These are phyloP conservation scores for Aquilaria sinensis DNA, from an alignment of 345 rosid species.

Conservation along the genomic window DNA sequence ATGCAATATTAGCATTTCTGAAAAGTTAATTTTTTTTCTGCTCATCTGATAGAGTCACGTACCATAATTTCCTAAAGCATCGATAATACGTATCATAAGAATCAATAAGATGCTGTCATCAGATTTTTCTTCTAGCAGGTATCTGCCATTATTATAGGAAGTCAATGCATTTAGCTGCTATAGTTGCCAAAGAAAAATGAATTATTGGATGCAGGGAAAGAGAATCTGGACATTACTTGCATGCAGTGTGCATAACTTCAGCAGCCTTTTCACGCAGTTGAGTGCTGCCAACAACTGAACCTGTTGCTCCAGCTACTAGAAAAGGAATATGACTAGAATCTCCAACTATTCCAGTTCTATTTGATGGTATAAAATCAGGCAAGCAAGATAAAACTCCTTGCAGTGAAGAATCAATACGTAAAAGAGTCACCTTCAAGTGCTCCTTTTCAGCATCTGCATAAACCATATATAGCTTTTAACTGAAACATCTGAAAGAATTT, in stretches of 20 bases:
- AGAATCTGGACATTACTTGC: constrained; percentile 66
- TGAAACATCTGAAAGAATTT: background rate
- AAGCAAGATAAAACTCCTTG: constrained; percentile 98
- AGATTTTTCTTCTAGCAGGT: constrained; percentile 81
- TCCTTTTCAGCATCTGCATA: constrained; percentile 91
- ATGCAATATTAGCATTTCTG: background rate
- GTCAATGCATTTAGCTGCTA: constrained; percentile 16
- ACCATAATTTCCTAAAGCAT: constrained; percentile 95
- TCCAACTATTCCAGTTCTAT: constrained; percentile 49
- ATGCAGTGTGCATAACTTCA: constrained; percentile 61
- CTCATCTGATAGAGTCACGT: constrained; percentile 25
- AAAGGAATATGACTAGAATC: constrained; percentile 49
- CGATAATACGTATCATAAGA: constrained; percentile 83
- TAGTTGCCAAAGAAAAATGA: constrained; percentile 4
- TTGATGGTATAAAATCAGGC: constrained; percentile 93
- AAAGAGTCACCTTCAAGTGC: constrained; percentile 94
- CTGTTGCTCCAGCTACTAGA: constrained; percentile 94
- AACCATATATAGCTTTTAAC: constrained; percentile 9
- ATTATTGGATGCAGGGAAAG: constrained; percentile 1
- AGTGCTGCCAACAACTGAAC: constrained; percentile 78
- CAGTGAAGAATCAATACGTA: constrained; percentile 93
- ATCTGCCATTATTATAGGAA: constrained; percentile 42
- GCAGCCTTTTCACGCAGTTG: constrained; percentile 88
- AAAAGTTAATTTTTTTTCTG: constrained; percentile 8
- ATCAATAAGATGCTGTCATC: constrained; percentile 96